Conservation (phyloP, 2,329 filamentous ascomycete genomes). For the Cladophialophora bantiana region DNA sequence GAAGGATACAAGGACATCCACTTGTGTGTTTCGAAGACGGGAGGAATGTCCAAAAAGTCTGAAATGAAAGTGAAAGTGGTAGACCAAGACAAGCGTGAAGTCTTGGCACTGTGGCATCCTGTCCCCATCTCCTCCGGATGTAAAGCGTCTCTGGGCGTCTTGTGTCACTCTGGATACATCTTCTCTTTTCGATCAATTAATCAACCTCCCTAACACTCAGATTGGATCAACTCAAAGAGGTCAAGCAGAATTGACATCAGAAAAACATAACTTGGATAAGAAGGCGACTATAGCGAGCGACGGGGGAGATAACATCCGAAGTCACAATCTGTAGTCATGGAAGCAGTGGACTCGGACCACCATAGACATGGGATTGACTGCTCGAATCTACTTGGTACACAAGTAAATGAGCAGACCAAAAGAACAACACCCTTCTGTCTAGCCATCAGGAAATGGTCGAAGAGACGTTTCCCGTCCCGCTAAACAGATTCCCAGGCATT, state of each 20-base stretch:
- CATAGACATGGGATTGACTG: not conserved
- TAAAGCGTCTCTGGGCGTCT: not conserved
- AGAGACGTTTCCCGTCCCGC: conserved; percentile 32
- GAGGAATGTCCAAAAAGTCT: not conserved
- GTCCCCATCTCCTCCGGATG: too few species aligned
- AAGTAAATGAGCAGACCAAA: too few species aligned
- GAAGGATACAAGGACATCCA: not conserved
- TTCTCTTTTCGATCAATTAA: too few species aligned
- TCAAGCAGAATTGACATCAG: not conserved
- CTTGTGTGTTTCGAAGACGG: not conserved
- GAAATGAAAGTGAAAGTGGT: too few species aligned
- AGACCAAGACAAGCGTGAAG: too few species aligned
- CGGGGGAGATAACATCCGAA: not conserved
- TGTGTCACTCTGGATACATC: too few species aligned
- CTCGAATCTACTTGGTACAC: not conserved
- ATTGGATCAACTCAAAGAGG: not conserved
- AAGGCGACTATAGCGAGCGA: not conserved
- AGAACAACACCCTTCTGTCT: not conserved
- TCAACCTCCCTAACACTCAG: not conserved
- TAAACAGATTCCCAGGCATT: conserved; percentile 30
- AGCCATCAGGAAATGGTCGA: not conserved
- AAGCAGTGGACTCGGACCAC: not conserved
- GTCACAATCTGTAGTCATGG: not conserved
- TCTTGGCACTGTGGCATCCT: too few species aligned
- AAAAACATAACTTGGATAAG: not conserved